Conservation (phyloP, 805 yeast species). For the Ascoidea tarda region DNA sequence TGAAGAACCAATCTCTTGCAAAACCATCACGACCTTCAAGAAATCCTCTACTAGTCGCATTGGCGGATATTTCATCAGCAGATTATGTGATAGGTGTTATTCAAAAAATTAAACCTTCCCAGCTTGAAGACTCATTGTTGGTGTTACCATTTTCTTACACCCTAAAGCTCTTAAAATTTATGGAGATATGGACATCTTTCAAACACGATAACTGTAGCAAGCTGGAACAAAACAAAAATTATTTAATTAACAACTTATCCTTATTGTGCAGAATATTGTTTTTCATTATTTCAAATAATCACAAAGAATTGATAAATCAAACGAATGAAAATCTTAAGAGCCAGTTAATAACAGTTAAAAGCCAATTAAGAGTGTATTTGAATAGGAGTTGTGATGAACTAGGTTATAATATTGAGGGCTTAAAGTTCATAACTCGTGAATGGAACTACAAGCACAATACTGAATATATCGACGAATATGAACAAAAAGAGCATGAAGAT, state of each 20-base stretch:
- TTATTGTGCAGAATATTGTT: constrained; percentile 63
- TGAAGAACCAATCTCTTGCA: constrained; percentile 26
- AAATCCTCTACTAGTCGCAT: constrained; percentile 62
- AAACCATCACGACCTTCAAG: constrained; percentile 48
- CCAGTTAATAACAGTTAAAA: constrained; percentile 50
- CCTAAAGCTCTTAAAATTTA: constrained; percentile 51
- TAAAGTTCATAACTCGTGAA: constrained; percentile 56
- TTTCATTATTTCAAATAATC: constrained; percentile 59
- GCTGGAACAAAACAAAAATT: constrained; percentile 20
- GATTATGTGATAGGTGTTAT: constrained; percentile 67
- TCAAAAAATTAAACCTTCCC: constrained; percentile 61
- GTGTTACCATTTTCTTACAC: constrained; percentile 86
- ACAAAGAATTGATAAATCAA: constrained; percentile 65
- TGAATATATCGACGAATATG: constrained; percentile 59
- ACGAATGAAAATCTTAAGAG: constrained; percentile 48
- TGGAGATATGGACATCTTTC: constrained; percentile 54
- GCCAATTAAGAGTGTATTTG: constrained; percentile 32
- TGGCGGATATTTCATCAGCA: constrained; percentile 49
- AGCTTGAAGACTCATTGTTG: constrained; percentile 82
- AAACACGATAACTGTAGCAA: not conserved
- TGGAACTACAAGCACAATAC: constrained; percentile 68
- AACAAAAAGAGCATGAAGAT: constrained; percentile 37
- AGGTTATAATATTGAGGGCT: constrained; percentile 78
- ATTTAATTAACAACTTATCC: constrained; percentile 38
- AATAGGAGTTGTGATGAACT: constrained; percentile 40